Evolutionary conservation across 2,329 filamentous ascomycete genomes (phyloP).

Genomic region (Claviceps quebecensis): DNA sequence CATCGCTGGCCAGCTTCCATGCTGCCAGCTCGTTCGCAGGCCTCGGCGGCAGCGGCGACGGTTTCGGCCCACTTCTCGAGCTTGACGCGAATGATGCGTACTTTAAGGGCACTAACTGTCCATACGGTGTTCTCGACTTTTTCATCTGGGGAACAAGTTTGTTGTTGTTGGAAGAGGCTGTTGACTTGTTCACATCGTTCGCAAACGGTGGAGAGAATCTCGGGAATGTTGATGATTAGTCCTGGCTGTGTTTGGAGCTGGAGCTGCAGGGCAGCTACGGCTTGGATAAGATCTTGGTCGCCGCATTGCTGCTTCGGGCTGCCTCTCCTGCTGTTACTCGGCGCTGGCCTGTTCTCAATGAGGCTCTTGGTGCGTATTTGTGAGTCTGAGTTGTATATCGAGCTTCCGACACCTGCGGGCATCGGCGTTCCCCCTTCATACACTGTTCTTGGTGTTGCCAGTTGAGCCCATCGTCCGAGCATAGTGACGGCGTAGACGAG

Average conservation of each 20-base stretch:
- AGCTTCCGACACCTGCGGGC: conserved; percentile 12
- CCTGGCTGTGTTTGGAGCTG: conserved; percentile 30
- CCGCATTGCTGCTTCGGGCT: conserved; percentile 9
- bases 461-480: conserved; percentile 36
- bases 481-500: conserved; percentile 36
- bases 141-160: conserved; percentile 17
- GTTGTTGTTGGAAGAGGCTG: conserved; percentile 19
- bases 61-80: conserved; percentile 33
- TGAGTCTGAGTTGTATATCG: conserved; percentile 13
- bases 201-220: conserved; percentile 27
- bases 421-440: conserved; percentile 13
- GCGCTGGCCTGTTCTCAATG: not conserved
- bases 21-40: conserved; percentile 8
- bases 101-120: conserved; percentile 33
- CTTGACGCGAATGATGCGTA: conserved; percentile 31
- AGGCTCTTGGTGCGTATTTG: conserved; percentile 8
- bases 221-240: conserved; percentile 29
- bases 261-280: conserved; percentile 25
- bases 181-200: conserved; percentile 30
- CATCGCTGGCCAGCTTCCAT: conserved; percentile 3
- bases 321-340: not conserved
- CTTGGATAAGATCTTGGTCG: conserved; percentile 24
- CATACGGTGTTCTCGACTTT: conserved; percentile 30
- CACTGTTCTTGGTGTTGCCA: conserved; percentile 24
- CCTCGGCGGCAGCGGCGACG: conserved; percentile 22